Conservation (phyloP, 192 early-diverging fungal genomes). For the Oehlia diaphana region DNA sequence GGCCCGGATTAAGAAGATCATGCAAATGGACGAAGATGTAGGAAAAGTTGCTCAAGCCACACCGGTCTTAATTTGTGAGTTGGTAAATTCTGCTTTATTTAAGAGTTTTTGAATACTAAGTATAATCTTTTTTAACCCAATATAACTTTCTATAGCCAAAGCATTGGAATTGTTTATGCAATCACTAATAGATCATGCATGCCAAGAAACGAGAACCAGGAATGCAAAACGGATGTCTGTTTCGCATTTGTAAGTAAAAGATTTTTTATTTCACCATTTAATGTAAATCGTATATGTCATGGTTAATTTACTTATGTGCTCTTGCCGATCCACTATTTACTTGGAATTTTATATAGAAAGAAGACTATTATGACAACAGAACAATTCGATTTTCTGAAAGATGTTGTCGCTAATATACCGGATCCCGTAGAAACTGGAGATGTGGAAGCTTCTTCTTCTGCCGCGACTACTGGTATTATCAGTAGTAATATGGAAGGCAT, state of each 20-base stretch:
- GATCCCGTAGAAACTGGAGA: constrained; percentile 55
- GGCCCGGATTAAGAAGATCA: constrained; percentile 99
- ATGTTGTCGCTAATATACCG: constrained; percentile 79
- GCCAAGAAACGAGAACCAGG: constrained; percentile 74
- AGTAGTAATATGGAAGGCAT: neutral
- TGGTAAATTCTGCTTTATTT: neutral
- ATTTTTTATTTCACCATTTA: neutral
- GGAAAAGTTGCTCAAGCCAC: constrained; percentile 98
- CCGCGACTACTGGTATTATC: neutral
- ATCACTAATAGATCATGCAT: constrained; percentile 84
- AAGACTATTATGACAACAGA: constrained; percentile 78
- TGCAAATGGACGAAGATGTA: constrained; percentile 99
- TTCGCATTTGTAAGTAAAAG: constrained; percentile 76
- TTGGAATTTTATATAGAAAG: constrained; percentile 52
- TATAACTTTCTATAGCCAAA: constrained; percentile 60
- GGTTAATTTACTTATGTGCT: neutral
- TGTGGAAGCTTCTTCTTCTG: constrained; percentile 15
- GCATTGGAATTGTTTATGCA: constrained; percentile 96
- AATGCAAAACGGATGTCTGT: constrained; percentile 82
- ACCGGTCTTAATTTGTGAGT: constrained; percentile 89
- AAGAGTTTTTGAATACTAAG: neutral
- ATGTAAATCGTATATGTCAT: neutral
- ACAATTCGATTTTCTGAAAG: constrained; percentile 93
- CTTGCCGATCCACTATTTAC: constrained; percentile 8
- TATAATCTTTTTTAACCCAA: neutral